phyloP scores from a whole-genome alignment of 164 flowering plant species.

The Macadamia tetraphylla region DNA sequence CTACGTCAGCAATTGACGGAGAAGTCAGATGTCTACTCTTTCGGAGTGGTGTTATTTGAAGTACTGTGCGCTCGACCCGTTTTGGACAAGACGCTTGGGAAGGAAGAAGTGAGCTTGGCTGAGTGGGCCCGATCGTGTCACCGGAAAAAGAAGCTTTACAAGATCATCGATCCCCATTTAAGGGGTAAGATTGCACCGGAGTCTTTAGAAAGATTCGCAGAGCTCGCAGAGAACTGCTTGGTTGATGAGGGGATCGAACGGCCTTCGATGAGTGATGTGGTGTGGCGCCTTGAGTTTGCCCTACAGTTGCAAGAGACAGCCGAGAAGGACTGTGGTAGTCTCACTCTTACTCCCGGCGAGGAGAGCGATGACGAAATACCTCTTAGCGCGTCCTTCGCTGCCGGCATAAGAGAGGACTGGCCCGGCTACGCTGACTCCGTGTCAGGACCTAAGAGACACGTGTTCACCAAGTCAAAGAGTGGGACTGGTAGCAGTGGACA shows the following conservation, averaged over 20 bases:
- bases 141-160: background rate
- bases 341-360: too few species aligned
- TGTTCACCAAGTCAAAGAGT: too few species aligned
- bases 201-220: constrained; percentile 1
- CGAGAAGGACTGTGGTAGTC: too few species aligned
- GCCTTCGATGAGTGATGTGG: too few species aligned
- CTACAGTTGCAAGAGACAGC: too few species aligned
- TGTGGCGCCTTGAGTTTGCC: too few species aligned
- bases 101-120: constrained; percentile 14
- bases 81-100: background rate
- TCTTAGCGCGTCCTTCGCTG: too few species aligned
- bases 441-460: too few species aligned
- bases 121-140: constrained; percentile 4
- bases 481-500: too few species aligned
- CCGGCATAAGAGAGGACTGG: too few species aligned
- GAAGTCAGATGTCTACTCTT: background rate
- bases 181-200: constrained; percentile 1
- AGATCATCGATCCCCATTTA: background rate
- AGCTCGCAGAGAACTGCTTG: constrained; percentile 6
- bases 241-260: background rate
- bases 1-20: background rate
- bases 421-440: too few species aligned
- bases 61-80: constrained; percentile 13
- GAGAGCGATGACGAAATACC: too few species aligned
- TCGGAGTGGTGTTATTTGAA: constrained; percentile 12